These are phyloP conservation scores for Pestalotiopsis sp. DNA, from an alignment of 2,329 filamentous ascomycete genomes.

Conservation along the genomic window DNA sequence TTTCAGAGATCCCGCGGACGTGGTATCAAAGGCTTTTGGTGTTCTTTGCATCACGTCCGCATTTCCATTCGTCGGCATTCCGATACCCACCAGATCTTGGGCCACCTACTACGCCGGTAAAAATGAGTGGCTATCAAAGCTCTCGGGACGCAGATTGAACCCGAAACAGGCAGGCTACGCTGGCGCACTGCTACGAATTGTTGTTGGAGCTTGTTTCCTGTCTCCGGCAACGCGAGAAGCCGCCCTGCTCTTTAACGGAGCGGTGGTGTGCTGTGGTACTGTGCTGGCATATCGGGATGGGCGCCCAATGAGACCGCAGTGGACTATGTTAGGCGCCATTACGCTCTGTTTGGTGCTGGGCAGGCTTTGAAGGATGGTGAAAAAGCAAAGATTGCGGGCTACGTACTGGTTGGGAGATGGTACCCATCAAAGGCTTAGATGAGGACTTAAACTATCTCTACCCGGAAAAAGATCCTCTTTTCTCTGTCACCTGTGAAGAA, in stretches of 20 bases:
- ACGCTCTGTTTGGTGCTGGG: constrained; percentile 6
- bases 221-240: background rate
- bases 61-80: constrained; percentile 7
- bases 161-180: constrained; percentile 1
- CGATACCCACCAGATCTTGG: background rate
- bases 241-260: background rate
- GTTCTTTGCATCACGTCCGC: constrained; percentile 1
- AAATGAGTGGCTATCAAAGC: constrained; percentile 6
- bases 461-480: background rate
- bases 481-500: constrained; percentile 9
- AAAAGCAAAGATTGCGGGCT: background rate
- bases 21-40: background rate
- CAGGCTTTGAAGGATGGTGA: background rate
- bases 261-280: constrained; percentile 3
- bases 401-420: too few relatives aligned
- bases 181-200: background rate
- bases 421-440: background rate
- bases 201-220: constrained; percentile 2
- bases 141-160: background rate
- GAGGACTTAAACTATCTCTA: background rate
- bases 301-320: constrained; percentile 1
- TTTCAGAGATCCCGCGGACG: background rate
- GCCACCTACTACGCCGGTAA: constrained; percentile 7
- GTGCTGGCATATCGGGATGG: constrained; percentile 11
- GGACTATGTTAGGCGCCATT: constrained; percentile 8